Base-by-base conservation (phyloP, 768 basidiomycete species). In the Flagelloscypha sp. region DNA sequence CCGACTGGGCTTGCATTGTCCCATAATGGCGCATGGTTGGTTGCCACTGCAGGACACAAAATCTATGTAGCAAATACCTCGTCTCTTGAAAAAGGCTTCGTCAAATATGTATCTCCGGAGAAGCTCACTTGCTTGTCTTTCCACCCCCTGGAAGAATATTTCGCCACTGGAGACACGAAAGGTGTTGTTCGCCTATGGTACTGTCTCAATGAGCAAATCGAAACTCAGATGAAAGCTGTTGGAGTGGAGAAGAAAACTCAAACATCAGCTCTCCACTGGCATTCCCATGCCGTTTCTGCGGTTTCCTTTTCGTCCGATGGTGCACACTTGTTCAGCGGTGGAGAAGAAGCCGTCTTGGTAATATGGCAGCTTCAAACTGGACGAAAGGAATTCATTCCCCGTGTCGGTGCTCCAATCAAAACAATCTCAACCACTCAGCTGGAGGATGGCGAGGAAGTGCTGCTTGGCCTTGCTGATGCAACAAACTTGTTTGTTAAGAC, bases 321-420 rank as follows among this genome's bases (percentile, higher is more conserved):
- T 9, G 83, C 89, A 6, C 94, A 95, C 55, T 59, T 99, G 12
- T 60, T 98, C 31, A 93, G 86, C 41, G 94, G 90, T 43, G 95
- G 95, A 29, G 89, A 95, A 56, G 95, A 98, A 55, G 74, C 84
- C 21, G 94, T 97, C 7, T 59, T 99, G n/a, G 93, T 98, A 24
- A 82, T 94, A 40, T 99, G 95, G 95, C 89, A 95, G 52, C 55
- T 99, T 27, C 81, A 88, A 44, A 77, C 82, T 0, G 85, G 86
- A 4, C 85, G 79, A 56, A 82, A 79, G 53, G 92, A 95, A 55
- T 98, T 88, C 52, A 74, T 98, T 2, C 92, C 95, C 21, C 77
- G 95, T 33, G 68, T 98, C 8, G 93, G 94, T 12, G 81, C 89
- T 3, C 79, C 90, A 4, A 85, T 97, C 36, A 71, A 68, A 48